A percentile compares a stretch with the other conserved stretches of the same genome.
Conservation (phyloP, 495 filamentous ascomycete species). For the Parathielavia appendiculata region DNA sequence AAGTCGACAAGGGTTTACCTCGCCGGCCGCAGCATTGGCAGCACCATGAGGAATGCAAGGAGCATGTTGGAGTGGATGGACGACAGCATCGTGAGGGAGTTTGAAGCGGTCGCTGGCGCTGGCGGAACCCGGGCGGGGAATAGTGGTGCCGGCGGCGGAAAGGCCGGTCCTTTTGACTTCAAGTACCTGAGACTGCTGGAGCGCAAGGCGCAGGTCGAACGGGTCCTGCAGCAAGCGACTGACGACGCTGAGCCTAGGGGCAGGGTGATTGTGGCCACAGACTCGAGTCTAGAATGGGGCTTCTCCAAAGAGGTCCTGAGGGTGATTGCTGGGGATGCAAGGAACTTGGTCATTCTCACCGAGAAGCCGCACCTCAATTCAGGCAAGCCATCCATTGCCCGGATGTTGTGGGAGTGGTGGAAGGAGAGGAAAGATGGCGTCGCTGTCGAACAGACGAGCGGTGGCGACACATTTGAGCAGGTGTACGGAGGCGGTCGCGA, state of each 20-base stretch:
- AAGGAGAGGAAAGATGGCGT: slow-evolving; percentile 60
- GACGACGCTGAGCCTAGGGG: slow-evolving; percentile 40
- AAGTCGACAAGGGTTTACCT: slow-evolving; percentile 70
- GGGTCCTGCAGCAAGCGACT: slow-evolving; percentile 41
- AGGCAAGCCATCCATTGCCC: slow-evolving; percentile 45
- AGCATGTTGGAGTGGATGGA: slow-evolving; percentile 99
- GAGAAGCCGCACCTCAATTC: slow-evolving; percentile 51
- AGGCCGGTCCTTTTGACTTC: slow-evolving; percentile 80
- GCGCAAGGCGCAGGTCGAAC: slow-evolving; percentile 65
- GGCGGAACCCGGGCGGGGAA: slow-evolving; percentile 45
- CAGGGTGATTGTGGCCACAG: slow-evolving; percentile 86
- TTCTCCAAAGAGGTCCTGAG: slow-evolving; percentile 85
- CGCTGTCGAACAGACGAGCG: slow-evolving; percentile 50
- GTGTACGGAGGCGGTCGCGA: slow-evolving; percentile 60
- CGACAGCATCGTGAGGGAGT: slow-evolving; percentile 82
- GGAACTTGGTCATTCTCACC: slow-evolving; percentile 81
- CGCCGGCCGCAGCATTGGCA: slow-evolving; percentile 71
- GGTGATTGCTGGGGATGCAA: slow-evolving; percentile 63
- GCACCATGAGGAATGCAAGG: slow-evolving; percentile 79
- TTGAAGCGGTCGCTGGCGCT: slow-evolving; percentile 67
- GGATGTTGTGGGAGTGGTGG: slow-evolving; percentile 68
- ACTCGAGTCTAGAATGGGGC: slow-evolving; percentile 87
- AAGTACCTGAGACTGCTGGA: slow-evolving; percentile 77
- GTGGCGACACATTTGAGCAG: slow-evolving; percentile 59
- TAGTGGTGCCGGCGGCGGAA: slow-evolving; percentile 35